Evolutionary conservation across 768 basidiomycete genomes (phyloP).

Genomic region (Lactarius hatsudake): DNA sequence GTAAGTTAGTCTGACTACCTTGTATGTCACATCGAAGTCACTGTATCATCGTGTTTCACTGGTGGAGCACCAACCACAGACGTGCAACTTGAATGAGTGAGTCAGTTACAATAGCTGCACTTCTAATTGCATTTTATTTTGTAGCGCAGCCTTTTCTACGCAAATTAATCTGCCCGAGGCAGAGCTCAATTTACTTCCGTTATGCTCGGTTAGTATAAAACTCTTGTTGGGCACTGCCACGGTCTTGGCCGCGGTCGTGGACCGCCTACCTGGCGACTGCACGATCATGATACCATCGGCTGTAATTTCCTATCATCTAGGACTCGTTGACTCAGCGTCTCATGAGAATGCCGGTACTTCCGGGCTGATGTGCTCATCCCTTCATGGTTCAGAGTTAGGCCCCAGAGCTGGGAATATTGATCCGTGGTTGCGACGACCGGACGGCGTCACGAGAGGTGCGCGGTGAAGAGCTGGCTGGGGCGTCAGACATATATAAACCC

Average conservation of each 20-base stretch:
- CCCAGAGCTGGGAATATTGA: background rate
- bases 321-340: slow-evolving; percentile 1
- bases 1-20: background rate
- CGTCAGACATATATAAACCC: slow-evolving; percentile 11
- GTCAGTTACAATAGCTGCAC: background rate
- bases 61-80: background rate
- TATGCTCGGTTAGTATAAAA: background rate
- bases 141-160: background rate
- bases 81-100: background rate
- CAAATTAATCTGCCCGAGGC: background rate
- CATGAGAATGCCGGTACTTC: background rate
- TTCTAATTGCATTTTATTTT: background rate
- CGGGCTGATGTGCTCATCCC: slow-evolving; percentile 11
- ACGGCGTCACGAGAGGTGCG: background rate
- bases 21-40: background rate
- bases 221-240: background rate
- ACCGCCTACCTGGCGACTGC: background rate
- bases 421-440: background rate
- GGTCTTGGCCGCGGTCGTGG: background rate
- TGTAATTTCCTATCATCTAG: slow-evolving; percentile 16
- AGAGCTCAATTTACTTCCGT: background rate
- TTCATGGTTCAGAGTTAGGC: background rate
- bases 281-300: background rate
- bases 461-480: background rate
- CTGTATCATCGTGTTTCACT: background rate